Evolutionary conservation across 306 rosid genomes (phyloP).

Genomic region (Cucumis hystrix): DNA sequence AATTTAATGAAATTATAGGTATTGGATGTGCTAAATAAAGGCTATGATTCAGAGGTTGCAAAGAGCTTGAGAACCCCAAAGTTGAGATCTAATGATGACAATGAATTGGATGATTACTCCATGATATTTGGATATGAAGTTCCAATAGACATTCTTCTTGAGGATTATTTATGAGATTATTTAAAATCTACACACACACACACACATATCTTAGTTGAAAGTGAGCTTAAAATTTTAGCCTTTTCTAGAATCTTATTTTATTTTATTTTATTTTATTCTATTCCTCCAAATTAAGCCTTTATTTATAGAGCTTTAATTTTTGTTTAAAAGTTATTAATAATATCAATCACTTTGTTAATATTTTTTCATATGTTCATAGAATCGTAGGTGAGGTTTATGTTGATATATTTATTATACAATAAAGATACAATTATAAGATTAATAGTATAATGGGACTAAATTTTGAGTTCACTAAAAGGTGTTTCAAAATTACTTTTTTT

Average conservation of each 20-base stretch:
- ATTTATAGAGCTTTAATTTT: background rate
- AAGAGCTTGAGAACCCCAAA: constrained; percentile 64
- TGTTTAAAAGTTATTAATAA: background rate
- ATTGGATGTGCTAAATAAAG: constrained; percentile 50
- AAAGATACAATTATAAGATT: no score
- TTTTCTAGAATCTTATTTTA: background rate
- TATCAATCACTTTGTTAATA: background rate
- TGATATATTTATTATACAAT: background rate
- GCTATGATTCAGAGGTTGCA: constrained; percentile 38
- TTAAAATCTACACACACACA: no score
- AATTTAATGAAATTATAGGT: constrained; percentile 24
- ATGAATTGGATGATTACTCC: constrained; percentile 79
- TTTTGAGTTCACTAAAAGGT: no score
- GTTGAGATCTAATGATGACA: constrained; percentile 30
- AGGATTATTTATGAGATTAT: constrained; percentile 37
- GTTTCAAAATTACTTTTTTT: no score
- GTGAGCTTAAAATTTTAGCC: background rate
- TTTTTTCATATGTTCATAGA: no score
- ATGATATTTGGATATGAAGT: constrained; percentile 69
- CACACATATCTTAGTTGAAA: background rate
- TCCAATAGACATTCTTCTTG: constrained; percentile 41
- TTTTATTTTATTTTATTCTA: background rate
- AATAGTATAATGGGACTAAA: no score
- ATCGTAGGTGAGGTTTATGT: no score
- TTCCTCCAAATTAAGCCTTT: background rate